Conservation (phyloP, 176 grass and related monocot genomes). For the Hordeum vulgare region DNA sequence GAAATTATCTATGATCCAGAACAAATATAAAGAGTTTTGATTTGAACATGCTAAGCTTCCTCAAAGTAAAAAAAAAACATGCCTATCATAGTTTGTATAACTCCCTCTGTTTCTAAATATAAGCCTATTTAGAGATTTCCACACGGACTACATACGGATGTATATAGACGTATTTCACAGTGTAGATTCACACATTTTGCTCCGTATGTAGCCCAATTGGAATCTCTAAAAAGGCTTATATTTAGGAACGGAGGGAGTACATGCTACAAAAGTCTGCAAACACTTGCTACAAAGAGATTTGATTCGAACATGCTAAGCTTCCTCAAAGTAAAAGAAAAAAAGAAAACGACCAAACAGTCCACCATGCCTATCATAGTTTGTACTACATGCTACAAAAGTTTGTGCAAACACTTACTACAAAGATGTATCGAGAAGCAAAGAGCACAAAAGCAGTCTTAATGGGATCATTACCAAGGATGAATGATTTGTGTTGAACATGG, state of each 20-base stretch:
- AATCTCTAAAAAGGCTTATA: no score
- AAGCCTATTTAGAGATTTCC: no score
- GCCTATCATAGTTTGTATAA: constrained; percentile 49
- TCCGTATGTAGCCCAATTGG: no score
- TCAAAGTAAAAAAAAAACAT: constrained; percentile 34
- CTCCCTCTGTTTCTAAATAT: no score
- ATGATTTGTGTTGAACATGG: constrained; percentile 52
- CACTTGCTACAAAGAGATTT: constrained; percentile 19
- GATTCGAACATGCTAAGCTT: no score
- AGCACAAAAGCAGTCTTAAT: constrained; percentile 37
- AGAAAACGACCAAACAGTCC: constrained; percentile 5
- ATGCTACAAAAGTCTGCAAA: constrained; percentile 44
- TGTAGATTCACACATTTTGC: no score
- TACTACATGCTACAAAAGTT: constrained; percentile 50
- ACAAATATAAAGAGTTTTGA: neutral
- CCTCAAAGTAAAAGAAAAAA: neutral
- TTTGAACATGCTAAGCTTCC: constrained; percentile 29
- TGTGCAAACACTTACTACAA: constrained; percentile 29
- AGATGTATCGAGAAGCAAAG: constrained; percentile 38
- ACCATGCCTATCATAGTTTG: constrained; percentile 41
- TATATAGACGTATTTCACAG: no score
- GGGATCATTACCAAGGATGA: constrained; percentile 49
- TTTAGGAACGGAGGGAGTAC: no score
- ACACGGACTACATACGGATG: no score
- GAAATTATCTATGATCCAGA: neutral